A percentile compares a stretch with the other conserved stretches of the same genome.
Evolutionary conservation across 2,329 filamentous ascomycete genomes (phyloP).

Genomic region (Chaetomium olivaceum): DNA sequence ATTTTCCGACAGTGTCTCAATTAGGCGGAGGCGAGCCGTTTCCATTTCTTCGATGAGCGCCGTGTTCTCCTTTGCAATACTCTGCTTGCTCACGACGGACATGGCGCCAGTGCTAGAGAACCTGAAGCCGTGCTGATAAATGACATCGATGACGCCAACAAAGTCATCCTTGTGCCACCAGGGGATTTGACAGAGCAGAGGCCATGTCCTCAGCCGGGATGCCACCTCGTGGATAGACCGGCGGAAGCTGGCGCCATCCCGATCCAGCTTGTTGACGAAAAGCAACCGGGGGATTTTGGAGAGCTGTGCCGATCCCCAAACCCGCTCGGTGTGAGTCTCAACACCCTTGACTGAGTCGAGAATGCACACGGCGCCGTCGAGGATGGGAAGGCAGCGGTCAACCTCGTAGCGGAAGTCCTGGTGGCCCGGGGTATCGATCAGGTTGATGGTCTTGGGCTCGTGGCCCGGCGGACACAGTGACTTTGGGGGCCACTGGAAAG

Average conservation of each 20-base stretch:
- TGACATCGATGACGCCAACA: constrained; percentile 79
- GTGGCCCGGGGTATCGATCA: constrained; percentile 96
- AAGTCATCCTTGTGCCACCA: constrained; percentile 87
- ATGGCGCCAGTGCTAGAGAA: constrained; percentile 58
- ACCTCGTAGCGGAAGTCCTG: constrained; percentile 98
- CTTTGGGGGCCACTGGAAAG: constrained; percentile 78
- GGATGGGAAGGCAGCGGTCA: constrained; percentile 68
- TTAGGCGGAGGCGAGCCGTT: constrained; percentile 71
- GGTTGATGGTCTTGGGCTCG: constrained; percentile 70
- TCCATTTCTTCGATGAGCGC: constrained; percentile 67
- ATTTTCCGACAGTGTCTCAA: constrained; percentile 84
- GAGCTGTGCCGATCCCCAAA: constrained; percentile 86
- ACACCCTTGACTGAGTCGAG: constrained; percentile 55
- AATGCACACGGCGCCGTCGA: constrained; percentile 41
- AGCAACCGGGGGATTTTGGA: constrained; percentile 82
- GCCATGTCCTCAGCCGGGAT: constrained; percentile 76
- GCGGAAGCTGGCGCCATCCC: constrained; percentile 79
- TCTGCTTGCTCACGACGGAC: constrained; percentile 35
- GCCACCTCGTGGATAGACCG: constrained; percentile 85
- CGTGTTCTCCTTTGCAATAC: constrained; percentile 54
- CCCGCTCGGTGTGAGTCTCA: constrained; percentile 94
- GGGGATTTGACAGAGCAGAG: constrained; percentile 89
- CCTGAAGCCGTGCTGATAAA: constrained; percentile 71
- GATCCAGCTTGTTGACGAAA: constrained; percentile 83
- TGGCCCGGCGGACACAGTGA: constrained; percentile 44